Conservation (phyloP, 192 early-diverging fungal species). For the Coemansia sp. region DNA sequence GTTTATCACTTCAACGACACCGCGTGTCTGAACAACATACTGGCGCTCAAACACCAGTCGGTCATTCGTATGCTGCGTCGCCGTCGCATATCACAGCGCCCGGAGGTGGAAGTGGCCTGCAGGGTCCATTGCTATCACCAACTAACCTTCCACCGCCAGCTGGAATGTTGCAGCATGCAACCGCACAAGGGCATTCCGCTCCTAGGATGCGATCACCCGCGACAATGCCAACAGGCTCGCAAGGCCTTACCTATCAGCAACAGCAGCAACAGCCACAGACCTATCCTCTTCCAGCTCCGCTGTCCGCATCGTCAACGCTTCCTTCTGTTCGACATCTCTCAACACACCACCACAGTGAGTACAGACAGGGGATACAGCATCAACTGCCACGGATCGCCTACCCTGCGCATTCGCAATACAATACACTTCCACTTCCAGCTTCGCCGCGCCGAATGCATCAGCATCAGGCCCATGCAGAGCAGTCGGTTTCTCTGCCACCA, state of each 20-base stretch:
- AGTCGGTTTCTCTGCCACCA: conserved; percentile 18
- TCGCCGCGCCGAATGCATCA: conserved; percentile 21
- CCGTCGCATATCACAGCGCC: background rate
- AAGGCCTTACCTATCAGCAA: conserved; percentile 10
- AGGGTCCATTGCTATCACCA: conserved; percentile 10
- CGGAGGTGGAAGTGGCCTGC: background rate
- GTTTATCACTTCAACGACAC: background rate
- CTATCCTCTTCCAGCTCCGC: conserved; percentile 21
- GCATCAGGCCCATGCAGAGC: conserved; percentile 13
- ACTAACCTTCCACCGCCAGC: conserved; percentile 15
- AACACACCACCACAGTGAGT: conserved; percentile 8
- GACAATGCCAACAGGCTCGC: conserved; percentile 2
- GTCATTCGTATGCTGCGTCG: background rate
- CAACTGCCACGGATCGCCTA: conserved; percentile 16
- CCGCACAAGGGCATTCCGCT: conserved; percentile 7
- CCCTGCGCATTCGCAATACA: conserved; percentile 16
- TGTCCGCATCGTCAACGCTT: conserved; percentile 12
- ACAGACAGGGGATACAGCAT: conserved; percentile 9
- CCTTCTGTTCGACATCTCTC: conserved; percentile 16
- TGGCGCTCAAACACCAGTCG: background rate
- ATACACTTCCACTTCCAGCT: conserved; percentile 7
- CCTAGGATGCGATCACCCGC: conserved; percentile 19
- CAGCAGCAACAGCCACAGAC: conserved; percentile 1
- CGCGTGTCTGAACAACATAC: background rate
- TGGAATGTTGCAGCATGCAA: background rate